Percentiles rank a stretch among this genome's conserved stretches.
Evolutionary conservation across 192 early-diverging fungal genomes (phyloP).

Genomic region (Podila epicladia): DNA sequence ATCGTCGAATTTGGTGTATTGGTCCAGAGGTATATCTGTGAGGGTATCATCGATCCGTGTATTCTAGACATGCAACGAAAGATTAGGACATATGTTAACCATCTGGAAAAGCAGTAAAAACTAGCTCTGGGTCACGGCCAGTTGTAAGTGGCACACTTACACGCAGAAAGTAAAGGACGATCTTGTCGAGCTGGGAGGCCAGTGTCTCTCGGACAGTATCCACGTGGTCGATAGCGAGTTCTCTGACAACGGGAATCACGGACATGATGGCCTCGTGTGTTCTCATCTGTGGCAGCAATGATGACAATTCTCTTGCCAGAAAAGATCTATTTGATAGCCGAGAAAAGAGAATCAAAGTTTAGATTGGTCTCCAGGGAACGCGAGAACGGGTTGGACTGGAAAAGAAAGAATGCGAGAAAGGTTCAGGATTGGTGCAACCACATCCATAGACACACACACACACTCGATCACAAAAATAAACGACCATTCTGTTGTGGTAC

Average conservation of each 20-base stretch:
- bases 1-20: constrained; percentile 2
- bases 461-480: too few species aligned
- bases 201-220: constrained; percentile 37
- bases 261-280: constrained; percentile 22
- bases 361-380: too few species aligned
- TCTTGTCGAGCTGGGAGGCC: constrained; percentile 45
- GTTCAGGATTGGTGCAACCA: too few species aligned
- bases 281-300: constrained; percentile 24
- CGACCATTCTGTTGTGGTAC: too few species aligned
- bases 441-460: too few species aligned
- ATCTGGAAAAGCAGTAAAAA: neutral
- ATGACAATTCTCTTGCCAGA: constrained; percentile 30
- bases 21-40: constrained; percentile 2
- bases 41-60: constrained; percentile 26
- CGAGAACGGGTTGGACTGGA: too few species aligned
- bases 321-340: too few species aligned
- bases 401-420: too few species aligned
- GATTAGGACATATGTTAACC: neutral
- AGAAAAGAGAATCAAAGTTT: too few species aligned
- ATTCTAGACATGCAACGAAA: constrained; percentile 11
- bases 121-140: neutral
- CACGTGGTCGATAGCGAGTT: constrained; percentile 29
- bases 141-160: constrained; percentile 8
- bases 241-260: constrained; percentile 28
- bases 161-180: constrained; percentile 29